Percentiles rank a stretch among this genome's conserved stretches.
These are phyloP conservation scores for Pistacia integerrima DNA, from an alignment of 345 rosid genomes.

Conservation along the genomic window DNA sequence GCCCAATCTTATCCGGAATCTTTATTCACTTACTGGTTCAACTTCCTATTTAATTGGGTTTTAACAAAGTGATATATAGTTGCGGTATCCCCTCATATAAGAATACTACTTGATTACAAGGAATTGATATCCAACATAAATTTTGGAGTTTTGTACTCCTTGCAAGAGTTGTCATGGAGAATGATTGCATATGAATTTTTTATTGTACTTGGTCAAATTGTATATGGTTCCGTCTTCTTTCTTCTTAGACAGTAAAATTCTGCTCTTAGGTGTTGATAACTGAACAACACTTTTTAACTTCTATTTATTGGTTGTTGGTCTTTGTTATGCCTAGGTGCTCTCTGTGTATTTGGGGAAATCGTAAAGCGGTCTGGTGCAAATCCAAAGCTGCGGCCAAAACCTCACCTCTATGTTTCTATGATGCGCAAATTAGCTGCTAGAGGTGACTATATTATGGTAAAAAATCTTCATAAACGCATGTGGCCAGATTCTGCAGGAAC, in stretches of 20 bases:
- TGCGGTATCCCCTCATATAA: neutral
- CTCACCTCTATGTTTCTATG: constrained; percentile 75
- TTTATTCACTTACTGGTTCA: constrained; percentile 1
- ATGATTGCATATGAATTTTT: neutral
- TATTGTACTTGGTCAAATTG: neutral
- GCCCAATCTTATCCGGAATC: neutral
- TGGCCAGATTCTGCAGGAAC: constrained; percentile 75
- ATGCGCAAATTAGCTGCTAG: constrained; percentile 65
- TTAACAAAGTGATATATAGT: neutral
- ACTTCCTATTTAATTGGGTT: neutral
- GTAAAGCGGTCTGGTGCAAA: constrained; percentile 55
- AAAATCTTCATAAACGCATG: constrained; percentile 53
- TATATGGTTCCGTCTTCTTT: neutral
- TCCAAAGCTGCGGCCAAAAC: constrained; percentile 60
- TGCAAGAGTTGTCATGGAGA: neutral
- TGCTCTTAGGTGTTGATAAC: constrained; percentile 5
- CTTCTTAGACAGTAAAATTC: neutral
- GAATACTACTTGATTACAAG: neutral
- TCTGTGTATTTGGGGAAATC: constrained; percentile 79
- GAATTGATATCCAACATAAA: neutral
- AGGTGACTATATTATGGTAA: constrained; percentile 64
- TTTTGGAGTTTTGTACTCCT: neutral
- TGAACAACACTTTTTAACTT: neutral
- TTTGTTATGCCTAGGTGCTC: constrained; percentile 49
- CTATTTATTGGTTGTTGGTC: constrained; percentile 10